Base-by-base conservation (phyloP, 257 asterid species). In the Primulina huaijiensis region DNA sequence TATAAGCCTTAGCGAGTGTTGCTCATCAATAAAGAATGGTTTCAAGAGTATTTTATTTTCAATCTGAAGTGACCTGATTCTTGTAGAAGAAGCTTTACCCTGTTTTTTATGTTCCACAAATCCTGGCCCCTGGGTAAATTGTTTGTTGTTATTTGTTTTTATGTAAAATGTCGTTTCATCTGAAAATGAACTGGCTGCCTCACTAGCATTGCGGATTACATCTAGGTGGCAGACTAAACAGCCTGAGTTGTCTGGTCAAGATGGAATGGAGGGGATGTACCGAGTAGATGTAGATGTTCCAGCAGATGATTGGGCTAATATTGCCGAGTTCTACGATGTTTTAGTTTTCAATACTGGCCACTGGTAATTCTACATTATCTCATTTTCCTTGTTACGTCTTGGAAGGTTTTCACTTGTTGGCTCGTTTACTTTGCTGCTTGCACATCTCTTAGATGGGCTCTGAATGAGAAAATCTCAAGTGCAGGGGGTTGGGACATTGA, bases 341-440 rank as follows among this genome's bases (percentile, higher is more conserved):
- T 79, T 91, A 63, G 82, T 94, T 72, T 94, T 91, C 86, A 94
- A 91, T 78, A 94, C 97, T 69, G 97, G 99, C 64, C 97, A 91
- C 73, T 94, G 97, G 99, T 91, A 73, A 87, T 58, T 77, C 72
- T 69, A 71, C 62, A 6, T 68, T 79, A 81, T 60, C 69, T 64
- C 12, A 17, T 59, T 60, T 38, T 55, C 34, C 52, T 68, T 35
- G 7, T 70, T 55, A 5, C 21, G 23, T 64, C 71, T 55, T 58
- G 27, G 12, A 62, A 61, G 69, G 46, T 27, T 57, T 56, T 31
- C 17, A 11, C 10, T 40, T 8, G 16, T 10, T 40, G 11, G 52
- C 17, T 40, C 1, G 52, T 40, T 40, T 40, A 40, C 17, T 11
- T 37, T 11, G 0, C 52, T 40, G 52, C 52, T 10, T 40, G 17